Evolutionary conservation across 306 rosid species (phyloP).

Genomic region (Lathyrus sativus): DNA sequence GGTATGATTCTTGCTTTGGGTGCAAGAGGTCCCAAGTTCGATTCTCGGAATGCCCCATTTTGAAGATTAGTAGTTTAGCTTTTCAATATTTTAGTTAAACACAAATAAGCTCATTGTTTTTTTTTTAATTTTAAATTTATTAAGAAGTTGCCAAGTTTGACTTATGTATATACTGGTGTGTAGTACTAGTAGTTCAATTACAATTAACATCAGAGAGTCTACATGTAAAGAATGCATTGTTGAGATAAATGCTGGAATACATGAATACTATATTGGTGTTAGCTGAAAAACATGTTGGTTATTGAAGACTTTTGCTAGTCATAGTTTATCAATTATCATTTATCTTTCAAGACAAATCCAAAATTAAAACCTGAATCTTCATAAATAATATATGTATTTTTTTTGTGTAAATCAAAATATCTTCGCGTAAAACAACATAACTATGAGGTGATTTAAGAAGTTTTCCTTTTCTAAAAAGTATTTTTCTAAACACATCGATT

Average conservation of each 20-base stretch:
- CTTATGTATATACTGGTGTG: not conserved
- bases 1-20: conserved; percentile 24
- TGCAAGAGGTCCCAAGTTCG: conserved; percentile 17
- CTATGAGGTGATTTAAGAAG: too few relatives aligned
- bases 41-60: conserved; percentile 15
- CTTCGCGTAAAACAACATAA: too few relatives aligned
- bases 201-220: conserved; percentile 11
- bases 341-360: not conserved
- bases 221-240: conserved; percentile 14
- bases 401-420: too few relatives aligned
- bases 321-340: not conserved
- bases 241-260: not conserved
- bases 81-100: not conserved
- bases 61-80: not conserved
- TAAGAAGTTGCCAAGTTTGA: not conserved
- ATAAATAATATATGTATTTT: not conserved
- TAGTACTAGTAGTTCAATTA: not conserved
- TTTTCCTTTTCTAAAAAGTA: too few relatives aligned
- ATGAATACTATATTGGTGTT: conserved; percentile 5
- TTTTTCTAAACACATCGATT: not conserved
- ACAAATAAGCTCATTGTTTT: not conserved
- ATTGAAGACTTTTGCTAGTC: not conserved
- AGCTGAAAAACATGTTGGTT: not conserved
- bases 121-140: not conserved
- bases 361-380: not conserved